Percentiles rank a stretch among this genome's conserved stretches.
Evolutionary conservation across 1,139 yeast species (phyloP).

Genomic region (Debaryomycetaceae sp.): DNA sequence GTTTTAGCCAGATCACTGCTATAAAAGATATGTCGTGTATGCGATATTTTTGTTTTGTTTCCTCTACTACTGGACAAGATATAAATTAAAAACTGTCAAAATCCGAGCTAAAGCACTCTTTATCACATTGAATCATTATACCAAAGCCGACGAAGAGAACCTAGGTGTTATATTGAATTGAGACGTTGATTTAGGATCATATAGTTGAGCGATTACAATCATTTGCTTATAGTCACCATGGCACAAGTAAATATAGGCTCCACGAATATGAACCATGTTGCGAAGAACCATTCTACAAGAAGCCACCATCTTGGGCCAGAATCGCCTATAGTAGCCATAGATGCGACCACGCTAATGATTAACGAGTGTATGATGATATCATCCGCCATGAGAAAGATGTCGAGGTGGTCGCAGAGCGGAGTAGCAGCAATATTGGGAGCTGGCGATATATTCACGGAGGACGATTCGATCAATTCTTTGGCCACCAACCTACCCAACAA

Average conservation of each 20-base stretch:
- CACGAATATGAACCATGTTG: slow-evolving; percentile 4
- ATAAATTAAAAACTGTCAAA: not conserved
- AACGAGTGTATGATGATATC: slow-evolving; percentile 86
- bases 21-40: slow-evolving; percentile 4
- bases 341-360: slow-evolving; percentile 79
- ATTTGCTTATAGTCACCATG: not conserved
- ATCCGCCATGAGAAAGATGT: slow-evolving; percentile 86
- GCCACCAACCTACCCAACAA: slow-evolving; percentile 13
- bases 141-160: not conserved
- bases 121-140: not conserved
- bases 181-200: not conserved
- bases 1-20: not conserved
- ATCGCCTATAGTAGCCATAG: slow-evolving; percentile 41
- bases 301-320: slow-evolving; percentile 1
- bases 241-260: not conserved
- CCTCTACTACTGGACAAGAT: slow-evolving; percentile 1
- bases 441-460: slow-evolving; percentile 41
- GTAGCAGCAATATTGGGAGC: slow-evolving; percentile 84
- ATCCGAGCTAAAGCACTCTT: not conserved
- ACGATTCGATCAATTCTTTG: slow-evolving; percentile 26
- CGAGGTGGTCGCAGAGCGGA: slow-evolving; percentile 79
- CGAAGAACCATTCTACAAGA: slow-evolving; percentile 7
- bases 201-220: not conserved
- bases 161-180: slow-evolving; percentile 1
- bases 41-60: not conserved